phyloP scores from a whole-genome alignment of 805 yeast genomes.

The Candida broadrunensis region DNA sequence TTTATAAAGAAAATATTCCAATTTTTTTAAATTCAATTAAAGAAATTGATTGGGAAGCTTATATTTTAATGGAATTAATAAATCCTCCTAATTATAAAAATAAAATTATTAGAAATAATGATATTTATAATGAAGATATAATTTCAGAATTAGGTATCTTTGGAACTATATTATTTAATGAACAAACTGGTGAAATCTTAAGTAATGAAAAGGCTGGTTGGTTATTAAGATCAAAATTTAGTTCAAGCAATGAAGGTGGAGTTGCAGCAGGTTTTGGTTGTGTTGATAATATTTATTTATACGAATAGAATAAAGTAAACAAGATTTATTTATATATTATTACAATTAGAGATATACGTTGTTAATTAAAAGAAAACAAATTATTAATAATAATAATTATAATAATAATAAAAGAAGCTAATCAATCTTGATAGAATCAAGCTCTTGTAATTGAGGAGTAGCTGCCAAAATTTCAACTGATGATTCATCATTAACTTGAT shows the following conservation, averaged over 20 bases:
- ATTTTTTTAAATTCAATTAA: constrained; percentile 57
- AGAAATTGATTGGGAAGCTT: constrained; percentile 80
- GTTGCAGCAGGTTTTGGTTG: constrained; percentile 99
- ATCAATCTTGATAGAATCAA: too few relatives aligned
- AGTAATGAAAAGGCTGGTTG: constrained; percentile 76
- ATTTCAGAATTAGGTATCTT: constrained; percentile 90
- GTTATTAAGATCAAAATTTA: constrained; percentile 84
- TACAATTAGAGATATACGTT: too few relatives aligned
- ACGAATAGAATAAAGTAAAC: constrained; percentile 10
- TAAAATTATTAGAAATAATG: constrained; percentile 65
- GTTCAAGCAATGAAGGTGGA: constrained; percentile 92
- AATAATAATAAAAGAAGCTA: not conserved
- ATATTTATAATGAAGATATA: constrained; percentile 65
- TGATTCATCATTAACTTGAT: not conserved
- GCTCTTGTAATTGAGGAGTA: too few relatives aligned
- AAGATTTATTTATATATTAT: too few relatives aligned
- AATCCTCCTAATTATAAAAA: constrained; percentile 70
- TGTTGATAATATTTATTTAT: constrained; percentile 76
- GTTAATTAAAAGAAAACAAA: not conserved
- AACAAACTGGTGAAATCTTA: constrained; percentile 50
- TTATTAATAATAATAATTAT: not conserved
- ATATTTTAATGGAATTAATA: constrained; percentile 91
- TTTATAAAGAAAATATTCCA: constrained; percentile 86
- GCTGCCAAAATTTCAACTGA: too few relatives aligned
- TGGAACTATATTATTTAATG: constrained; percentile 79